phyloP scores from a whole-genome alignment of 164 flowering plant genomes.

The Nymphaea thermarum region DNA sequence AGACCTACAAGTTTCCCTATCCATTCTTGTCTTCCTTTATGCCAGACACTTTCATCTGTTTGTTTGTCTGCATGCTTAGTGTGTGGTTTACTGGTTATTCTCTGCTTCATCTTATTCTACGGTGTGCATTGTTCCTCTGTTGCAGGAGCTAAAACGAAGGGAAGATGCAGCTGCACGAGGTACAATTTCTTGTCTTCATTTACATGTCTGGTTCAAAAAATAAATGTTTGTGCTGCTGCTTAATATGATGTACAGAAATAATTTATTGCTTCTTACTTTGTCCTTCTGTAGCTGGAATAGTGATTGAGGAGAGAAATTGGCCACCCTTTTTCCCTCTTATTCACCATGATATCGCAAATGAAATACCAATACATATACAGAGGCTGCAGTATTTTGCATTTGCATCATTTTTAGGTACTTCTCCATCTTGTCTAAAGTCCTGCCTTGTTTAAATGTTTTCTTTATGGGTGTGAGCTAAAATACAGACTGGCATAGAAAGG shows the following conservation, averaged over 20 bases:
- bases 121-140: too few species aligned
- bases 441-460: too few species aligned
- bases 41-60: conserved; percentile 82
- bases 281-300: conserved; percentile 58
- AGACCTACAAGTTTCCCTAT: too few species aligned
- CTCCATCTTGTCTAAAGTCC: neutral
- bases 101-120: conserved; percentile 54
- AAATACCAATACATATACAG: conserved; percentile 56
- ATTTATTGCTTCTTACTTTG: neutral
- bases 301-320: conserved; percentile 76
- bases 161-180: conserved; percentile 97
- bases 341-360: conserved; percentile 85
- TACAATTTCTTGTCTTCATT: conserved; percentile 10
- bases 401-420: conserved; percentile 5
- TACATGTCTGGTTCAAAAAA: neutral
- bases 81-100: conserved; percentile 60
- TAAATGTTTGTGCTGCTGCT: neutral
- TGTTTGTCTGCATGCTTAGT: conserved; percentile 63
- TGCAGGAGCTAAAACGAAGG: conserved; percentile 65
- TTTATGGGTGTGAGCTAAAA: too few species aligned
- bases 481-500: too few species aligned
- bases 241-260: neutral
- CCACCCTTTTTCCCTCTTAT: conserved; percentile 80
- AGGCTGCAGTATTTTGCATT: conserved; percentile 34
- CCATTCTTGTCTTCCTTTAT: neutral